Conservation (phyloP, 441 rosid genomes). For the Euphorbia schlechtendalii region DNA sequence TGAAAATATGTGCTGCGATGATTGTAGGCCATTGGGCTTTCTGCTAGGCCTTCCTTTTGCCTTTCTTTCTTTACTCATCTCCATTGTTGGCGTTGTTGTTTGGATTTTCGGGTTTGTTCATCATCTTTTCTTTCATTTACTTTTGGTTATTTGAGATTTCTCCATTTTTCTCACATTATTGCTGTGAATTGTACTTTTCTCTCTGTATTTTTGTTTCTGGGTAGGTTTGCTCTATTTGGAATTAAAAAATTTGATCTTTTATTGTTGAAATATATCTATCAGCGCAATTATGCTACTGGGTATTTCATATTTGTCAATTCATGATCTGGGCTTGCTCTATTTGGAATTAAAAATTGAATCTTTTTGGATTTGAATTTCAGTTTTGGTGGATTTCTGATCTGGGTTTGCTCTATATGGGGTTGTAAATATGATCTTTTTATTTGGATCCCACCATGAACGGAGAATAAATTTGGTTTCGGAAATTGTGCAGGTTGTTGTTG, state of each 20-base stretch:
- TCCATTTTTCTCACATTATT: neutral
- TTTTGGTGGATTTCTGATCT: neutral
- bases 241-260: neutral
- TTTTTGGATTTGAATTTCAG: too few relatives aligned
- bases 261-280: neutral
- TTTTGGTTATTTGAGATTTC: neutral
- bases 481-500: neutral
- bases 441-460: too few relatives aligned
- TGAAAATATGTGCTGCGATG: constrained; percentile 26
- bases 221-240: neutral
- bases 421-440: neutral
- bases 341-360: too few relatives aligned
- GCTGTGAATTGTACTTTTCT: neutral
- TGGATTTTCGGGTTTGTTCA: constrained; percentile 76
- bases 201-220: neutral
- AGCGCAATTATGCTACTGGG: neutral
- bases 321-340: too few relatives aligned
- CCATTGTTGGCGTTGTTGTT: constrained; percentile 55
- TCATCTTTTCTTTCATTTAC: neutral
- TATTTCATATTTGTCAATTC: neutral
- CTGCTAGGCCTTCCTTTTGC: constrained; percentile 89
- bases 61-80: constrained; percentile 60
- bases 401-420: neutral
- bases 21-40: constrained; percentile 80
- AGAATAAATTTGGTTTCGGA: neutral